Percentiles rank a stretch among this genome's conserved stretches.
phyloP scores from a whole-genome alignment of 306 rosid genomes.

The Ochetophila trinervis region DNA sequence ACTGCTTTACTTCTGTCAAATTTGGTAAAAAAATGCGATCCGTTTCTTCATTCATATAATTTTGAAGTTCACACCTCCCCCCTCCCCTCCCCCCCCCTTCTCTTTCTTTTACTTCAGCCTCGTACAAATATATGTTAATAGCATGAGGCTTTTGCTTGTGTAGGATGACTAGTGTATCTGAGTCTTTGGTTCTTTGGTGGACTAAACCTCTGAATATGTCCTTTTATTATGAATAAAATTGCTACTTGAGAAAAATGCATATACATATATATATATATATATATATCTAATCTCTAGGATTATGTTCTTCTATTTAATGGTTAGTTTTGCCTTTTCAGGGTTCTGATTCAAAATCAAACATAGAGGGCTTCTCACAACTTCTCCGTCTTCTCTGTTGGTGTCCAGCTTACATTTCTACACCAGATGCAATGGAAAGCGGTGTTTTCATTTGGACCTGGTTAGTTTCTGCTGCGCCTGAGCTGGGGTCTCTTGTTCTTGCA shows the following conservation, averaged over 20 bases:
- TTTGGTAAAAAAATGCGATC: conserved; percentile 56
- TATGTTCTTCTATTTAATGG: conserved; percentile 26
- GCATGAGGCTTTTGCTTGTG: too few relatives aligned
- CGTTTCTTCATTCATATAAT: conserved; percentile 12
- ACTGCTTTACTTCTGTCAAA: conserved; percentile 89
- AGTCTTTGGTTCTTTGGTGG: too few relatives aligned
- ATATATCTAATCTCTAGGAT: conserved; percentile 3
- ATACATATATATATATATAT: too few relatives aligned
- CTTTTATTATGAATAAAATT: too few relatives aligned
- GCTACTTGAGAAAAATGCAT: neutral
- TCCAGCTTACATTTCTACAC: conserved; percentile 90
- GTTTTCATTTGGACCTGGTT: conserved; percentile 99
- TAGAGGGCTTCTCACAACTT: conserved; percentile 96
- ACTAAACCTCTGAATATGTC: too few relatives aligned
- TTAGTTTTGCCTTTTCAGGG: conserved; percentile 54
- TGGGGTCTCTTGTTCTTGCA: conserved; percentile 90
- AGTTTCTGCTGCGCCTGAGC: conserved; percentile 98
- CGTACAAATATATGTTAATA: neutral
- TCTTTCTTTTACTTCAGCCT: too few relatives aligned
- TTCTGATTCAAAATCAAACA: conserved; percentile 73
- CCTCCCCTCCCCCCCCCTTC: too few relatives aligned
- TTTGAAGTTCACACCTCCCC: too few relatives aligned
- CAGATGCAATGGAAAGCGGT: conserved; percentile 94
- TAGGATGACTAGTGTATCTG: too few relatives aligned
- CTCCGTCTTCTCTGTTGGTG: conserved; percentile 99